Percentiles rank a stretch among this genome's conserved stretches.
Evolutionary conservation across 179 eudicot genomes (phyloP).

Genomic region (Spergularia azorica): DNA sequence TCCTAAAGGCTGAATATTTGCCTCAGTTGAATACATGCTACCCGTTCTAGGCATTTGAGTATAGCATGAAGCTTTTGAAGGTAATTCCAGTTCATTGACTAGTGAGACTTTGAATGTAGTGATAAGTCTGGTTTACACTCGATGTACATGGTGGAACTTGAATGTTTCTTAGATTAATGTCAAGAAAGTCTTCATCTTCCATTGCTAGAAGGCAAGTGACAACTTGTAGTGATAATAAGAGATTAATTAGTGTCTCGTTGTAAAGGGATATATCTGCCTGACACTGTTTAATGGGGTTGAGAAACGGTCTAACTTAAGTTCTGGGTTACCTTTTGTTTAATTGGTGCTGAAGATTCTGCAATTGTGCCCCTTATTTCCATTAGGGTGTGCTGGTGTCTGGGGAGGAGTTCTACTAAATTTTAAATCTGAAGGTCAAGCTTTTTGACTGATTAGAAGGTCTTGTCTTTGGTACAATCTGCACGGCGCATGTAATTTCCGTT

Average conservation of each 20-base stretch:
- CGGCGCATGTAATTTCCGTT: background rate
- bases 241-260: background rate
- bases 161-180: background rate
- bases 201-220: background rate
- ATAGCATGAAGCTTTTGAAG: background rate
- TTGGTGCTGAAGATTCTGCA: background rate
- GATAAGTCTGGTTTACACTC: background rate
- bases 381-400: background rate
- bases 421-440: background rate
- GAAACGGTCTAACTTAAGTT: background rate
- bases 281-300: background rate
- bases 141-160: background rate
- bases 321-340: background rate
- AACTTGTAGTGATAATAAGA: background rate
- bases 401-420: background rate
- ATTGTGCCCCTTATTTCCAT: background rate
- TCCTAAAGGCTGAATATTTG: too few relatives aligned
- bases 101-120: background rate
- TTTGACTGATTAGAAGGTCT: background rate
- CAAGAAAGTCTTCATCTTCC: background rate
- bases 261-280: background rate
- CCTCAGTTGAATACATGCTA: too few relatives aligned
- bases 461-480: background rate
- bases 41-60: background rate
- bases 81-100: background rate